Evolutionary conservation across 768 basidiomycete genomes (phyloP).

Genomic region (Serendipita vermifera): DNA sequence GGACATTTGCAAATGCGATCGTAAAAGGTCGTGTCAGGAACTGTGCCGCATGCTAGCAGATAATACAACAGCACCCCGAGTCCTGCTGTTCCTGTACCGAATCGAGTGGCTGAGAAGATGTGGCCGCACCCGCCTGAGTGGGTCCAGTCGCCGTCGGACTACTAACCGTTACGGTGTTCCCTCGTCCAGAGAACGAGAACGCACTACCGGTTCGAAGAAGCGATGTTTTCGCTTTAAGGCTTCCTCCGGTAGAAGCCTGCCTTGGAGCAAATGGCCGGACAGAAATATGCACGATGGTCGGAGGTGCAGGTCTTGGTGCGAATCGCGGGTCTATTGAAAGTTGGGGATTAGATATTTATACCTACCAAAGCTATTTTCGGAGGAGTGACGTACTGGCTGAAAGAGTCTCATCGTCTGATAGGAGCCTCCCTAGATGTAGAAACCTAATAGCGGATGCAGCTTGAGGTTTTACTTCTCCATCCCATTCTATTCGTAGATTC

Average conservation of each 20-base stretch:
- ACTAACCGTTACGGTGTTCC: background rate
- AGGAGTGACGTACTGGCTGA: conserved; percentile 14
- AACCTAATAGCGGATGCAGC: conserved; percentile 14
- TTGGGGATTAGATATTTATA: background rate
- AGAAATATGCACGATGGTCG: conserved; percentile 16
- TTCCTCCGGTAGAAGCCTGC: conserved; percentile 10
- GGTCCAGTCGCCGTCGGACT: background rate
- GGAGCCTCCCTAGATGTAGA: conserved; percentile 16
- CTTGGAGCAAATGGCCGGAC: conserved; percentile 15
- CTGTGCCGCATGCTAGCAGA: too few relatives aligned
- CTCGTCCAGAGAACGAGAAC: conserved; percentile 4
- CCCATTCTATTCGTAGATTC: conserved; percentile 13
- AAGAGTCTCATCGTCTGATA: conserved; percentile 14
- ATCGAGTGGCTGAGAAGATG: background rate
- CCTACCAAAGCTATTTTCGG: background rate
- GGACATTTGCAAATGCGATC: too few relatives aligned
- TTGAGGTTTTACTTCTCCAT: conserved; percentile 15
- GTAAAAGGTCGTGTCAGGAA: too few relatives aligned
- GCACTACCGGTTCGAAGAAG: conserved; percentile 4
- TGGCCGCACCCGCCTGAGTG: background rate
- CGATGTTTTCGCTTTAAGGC: conserved; percentile 11
- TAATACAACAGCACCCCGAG: conserved; percentile 15
- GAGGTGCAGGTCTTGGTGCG: conserved; percentile 11
- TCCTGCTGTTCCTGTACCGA: conserved; percentile 3
- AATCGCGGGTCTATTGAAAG: conserved; percentile 10